These are phyloP conservation scores for Histomonas meleagridis DNA, from an alignment of 208 protist genomes.

Conservation along the genomic window DNA sequence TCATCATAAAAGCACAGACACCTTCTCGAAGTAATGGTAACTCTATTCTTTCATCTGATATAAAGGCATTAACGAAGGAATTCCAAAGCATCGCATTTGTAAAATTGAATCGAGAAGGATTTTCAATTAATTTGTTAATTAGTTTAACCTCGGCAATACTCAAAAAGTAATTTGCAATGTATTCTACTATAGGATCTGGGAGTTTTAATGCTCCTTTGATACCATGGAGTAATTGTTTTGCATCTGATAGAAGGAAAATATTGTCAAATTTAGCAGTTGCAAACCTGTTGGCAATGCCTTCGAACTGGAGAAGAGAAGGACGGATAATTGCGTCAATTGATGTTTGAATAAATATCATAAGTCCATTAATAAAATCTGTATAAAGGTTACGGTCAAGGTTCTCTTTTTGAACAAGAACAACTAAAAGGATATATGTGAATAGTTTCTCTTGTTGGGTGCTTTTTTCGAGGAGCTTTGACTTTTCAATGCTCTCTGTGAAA, in stretches of 20 bases:
- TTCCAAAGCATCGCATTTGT: background rate
- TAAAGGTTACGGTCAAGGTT: too few relatives aligned
- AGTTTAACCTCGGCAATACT: background rate
- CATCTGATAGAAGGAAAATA: background rate
- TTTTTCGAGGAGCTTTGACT: too few relatives aligned
- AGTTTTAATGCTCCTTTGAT: background rate
- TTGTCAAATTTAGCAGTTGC: background rate
- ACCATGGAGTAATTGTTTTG: background rate
- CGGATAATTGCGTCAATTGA: too few relatives aligned
- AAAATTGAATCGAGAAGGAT: background rate
- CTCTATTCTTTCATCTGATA: background rate
- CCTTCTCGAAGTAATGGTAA: background rate
- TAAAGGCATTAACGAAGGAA: background rate
- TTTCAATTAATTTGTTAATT: background rate
- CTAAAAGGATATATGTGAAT: too few relatives aligned
- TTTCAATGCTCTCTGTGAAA: too few relatives aligned
- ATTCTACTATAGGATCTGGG: too few relatives aligned
- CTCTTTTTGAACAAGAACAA: too few relatives aligned
- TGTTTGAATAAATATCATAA: too few relatives aligned
- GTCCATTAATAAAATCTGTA: too few relatives aligned
- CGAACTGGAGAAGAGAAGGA: background rate
- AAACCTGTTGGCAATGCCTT: background rate
- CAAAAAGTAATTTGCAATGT: too few relatives aligned
- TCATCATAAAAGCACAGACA: background rate
- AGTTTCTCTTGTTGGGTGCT: too few relatives aligned